Evolutionary conservation across 2,329 filamentous ascomycete species (phyloP), one percentile per base, ranked within the genome.

Genomic region (Colletotrichum ledebouriae): DNA sequence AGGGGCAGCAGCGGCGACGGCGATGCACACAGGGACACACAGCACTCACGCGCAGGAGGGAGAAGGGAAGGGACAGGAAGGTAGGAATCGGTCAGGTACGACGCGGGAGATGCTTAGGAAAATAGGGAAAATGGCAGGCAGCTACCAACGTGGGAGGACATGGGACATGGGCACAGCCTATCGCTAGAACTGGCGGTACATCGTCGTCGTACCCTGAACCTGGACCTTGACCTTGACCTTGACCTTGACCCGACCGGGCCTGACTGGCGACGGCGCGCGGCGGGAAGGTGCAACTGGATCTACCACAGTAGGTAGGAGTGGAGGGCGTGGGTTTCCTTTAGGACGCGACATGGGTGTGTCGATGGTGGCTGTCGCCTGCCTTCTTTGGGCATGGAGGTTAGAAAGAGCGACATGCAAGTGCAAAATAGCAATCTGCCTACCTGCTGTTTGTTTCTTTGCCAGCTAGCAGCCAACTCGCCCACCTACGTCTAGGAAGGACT

Each of bases 91-190:
- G 53, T 47, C 52, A 57, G 63, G 53, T 56, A 53, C 47, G 47
- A 61, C 29, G 42, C 61, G 61, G 65, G 65, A 68, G 66, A 55
- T 47, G 46, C 55, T 37, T 50, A 52, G 58, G 59, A 67, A 67
- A 67, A 42, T 58, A 55, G 52, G 67, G 37, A 69, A 62, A 62
- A 53, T 49, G 55, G 67, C 44, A 69, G 66, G 56, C 46, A 42
- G 49, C 33, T 39, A 29, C 46, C 49, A 61, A 63, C 33, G 29
- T 52, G 55, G 29, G 46, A 56, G 34, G 63, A 56, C 57, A 61
- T 29, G 41, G 63, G 60, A 68, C 55, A 67, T 69, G 66, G 61
- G 65, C 61, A 59, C 65, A 65, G 65, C 66, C 66, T 65, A 60
- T 69, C 56, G 46, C 34, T 55, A 34, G 17, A 25, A 17, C 39